phyloP scores from a whole-genome alignment of 345 rosid genomes.

The Nephelium lappaceum region DNA sequence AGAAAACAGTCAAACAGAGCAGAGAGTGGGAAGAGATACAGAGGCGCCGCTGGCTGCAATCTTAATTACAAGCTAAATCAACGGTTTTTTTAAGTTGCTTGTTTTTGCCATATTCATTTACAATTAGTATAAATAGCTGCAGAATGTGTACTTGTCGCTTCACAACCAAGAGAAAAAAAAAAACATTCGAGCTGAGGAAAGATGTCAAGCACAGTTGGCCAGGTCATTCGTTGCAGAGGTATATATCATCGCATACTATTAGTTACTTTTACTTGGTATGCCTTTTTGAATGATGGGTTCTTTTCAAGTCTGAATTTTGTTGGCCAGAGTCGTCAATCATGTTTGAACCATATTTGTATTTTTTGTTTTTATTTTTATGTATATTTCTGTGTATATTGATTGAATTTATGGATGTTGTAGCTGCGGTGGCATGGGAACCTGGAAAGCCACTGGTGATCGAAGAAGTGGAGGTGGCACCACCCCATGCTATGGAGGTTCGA shows the following conservation, averaged over 20 bases:
- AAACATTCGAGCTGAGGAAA: not conserved
- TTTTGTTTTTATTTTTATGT: not conserved
- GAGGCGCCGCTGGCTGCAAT: no score
- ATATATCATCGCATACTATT: not conserved
- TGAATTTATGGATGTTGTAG: slow-evolving; percentile 21
- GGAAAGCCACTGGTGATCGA: slow-evolving; percentile 56
- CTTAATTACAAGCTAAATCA: no score
- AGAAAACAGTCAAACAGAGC: no score
- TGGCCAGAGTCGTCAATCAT: not conserved
- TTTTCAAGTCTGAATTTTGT: not conserved
- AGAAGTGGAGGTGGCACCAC: slow-evolving; percentile 60
- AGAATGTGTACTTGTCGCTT: not conserved
- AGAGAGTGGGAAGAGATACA: no score
- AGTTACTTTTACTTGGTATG: not conserved
- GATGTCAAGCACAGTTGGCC: slow-evolving; percentile 35
- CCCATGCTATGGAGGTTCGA: slow-evolving; percentile 50
- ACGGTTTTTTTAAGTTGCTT: no score
- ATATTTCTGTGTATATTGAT: not conserved
- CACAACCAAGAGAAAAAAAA: slow-evolving; percentile 9
- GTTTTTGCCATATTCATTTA: no score
- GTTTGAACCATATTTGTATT: not conserved
- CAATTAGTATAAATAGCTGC: no score
- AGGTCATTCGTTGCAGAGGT: slow-evolving; percentile 49
- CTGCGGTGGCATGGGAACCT: slow-evolving; percentile 63
- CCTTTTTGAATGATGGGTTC: not conserved